Evolutionary conservation across 768 basidiomycete species (phyloP).

Genomic region (Trametes sanguinea): DNA sequence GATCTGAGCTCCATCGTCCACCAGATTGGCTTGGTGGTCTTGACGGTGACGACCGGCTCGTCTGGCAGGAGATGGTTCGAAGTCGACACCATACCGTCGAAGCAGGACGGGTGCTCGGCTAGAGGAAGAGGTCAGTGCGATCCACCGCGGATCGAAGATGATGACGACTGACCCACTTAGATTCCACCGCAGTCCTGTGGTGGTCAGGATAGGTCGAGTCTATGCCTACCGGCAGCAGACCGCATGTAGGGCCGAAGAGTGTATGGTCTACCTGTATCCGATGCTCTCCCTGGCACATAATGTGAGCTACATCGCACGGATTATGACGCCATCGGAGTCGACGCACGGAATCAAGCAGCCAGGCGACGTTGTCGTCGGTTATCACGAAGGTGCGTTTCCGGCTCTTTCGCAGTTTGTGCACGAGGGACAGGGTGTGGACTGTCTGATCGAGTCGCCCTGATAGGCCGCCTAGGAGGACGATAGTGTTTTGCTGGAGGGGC

Average conservation of each 20-base stretch:
- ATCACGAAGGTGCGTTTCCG: constrained; percentile 68
- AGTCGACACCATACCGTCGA: constrained; percentile 86
- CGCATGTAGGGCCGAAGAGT: constrained; percentile 85
- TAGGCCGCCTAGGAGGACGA: constrained; percentile 85
- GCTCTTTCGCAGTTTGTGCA: constrained; percentile 74
- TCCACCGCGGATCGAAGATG: neutral
- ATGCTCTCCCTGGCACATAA: constrained; percentile 73
- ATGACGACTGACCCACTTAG: constrained; percentile 52
- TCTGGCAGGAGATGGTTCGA: constrained; percentile 86
- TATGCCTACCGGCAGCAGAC: constrained; percentile 89
- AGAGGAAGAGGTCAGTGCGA: constrained; percentile 4
- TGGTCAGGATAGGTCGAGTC: constrained; percentile 76
- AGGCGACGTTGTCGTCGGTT: constrained; percentile 90
- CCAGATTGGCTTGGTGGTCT: constrained; percentile 82
- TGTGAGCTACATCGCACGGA: neutral
- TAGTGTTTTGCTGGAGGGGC: constrained; percentile 50
- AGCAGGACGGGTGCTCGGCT: constrained; percentile 71
- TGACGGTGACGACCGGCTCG: constrained; percentile 64
- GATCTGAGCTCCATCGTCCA: constrained; percentile 77
- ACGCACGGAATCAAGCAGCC: constrained; percentile 77
- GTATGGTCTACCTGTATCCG: constrained; percentile 71
- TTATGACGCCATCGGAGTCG: neutral
- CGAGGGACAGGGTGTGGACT: constrained; percentile 80
- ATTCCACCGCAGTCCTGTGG: constrained; percentile 88
- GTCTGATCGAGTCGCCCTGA: constrained; percentile 94